Percentiles rank a stretch among this genome's conserved stretches.
Conservation (phyloP, 305 asterid genomes). For the Fraxinus albicans region DNA sequence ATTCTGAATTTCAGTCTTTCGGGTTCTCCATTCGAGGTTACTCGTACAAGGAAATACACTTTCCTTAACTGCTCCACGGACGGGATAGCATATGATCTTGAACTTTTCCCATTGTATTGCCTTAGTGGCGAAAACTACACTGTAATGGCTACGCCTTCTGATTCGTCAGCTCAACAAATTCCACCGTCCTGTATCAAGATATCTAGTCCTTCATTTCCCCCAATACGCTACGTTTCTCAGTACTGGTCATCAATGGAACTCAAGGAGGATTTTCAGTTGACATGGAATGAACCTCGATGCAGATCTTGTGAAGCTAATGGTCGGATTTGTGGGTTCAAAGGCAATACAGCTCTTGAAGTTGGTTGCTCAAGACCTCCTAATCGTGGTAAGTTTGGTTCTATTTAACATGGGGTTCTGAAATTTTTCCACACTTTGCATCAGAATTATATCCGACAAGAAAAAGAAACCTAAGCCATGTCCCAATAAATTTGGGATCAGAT, state of each 20-base stretch:
- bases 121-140: constrained; percentile 41
- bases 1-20: constrained; percentile 40
- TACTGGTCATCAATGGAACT: constrained; percentile 45
- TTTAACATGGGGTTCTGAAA: not conserved
- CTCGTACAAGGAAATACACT: constrained; percentile 24
- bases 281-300: constrained; percentile 56
- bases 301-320: constrained; percentile 43
- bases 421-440: not conserved
- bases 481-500: not conserved
- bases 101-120: constrained; percentile 38
- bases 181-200: constrained; percentile 40
- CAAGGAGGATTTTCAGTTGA: constrained; percentile 46
- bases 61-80: constrained; percentile 51
- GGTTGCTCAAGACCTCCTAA: constrained; percentile 40
- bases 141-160: constrained; percentile 36
- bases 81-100: constrained; percentile 19
- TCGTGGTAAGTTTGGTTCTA: constrained; percentile 31
- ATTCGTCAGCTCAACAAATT: not conserved
- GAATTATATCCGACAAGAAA: not conserved
- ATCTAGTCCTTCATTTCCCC: constrained; percentile 37
- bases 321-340: constrained; percentile 48
- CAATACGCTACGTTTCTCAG: constrained; percentile 37
- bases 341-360: constrained; percentile 29
- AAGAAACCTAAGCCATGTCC: not conserved
- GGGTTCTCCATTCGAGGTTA: constrained; percentile 48